Evolutionary conservation across 2,329 filamentous ascomycete species (phyloP).

Genomic region (Aspergillus amoenus): DNA sequence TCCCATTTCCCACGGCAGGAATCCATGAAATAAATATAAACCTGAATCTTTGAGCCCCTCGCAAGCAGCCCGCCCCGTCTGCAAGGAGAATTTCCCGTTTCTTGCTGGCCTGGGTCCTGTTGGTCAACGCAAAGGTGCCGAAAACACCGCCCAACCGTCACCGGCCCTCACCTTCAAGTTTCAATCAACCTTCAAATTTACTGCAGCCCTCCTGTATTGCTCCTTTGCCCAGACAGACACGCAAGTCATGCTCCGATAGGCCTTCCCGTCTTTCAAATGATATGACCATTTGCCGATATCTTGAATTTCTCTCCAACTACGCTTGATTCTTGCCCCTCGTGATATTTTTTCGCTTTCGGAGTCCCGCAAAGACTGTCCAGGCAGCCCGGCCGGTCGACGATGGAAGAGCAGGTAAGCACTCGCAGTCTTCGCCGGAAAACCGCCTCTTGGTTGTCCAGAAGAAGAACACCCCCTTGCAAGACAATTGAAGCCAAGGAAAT

Average conservation of each 20-base stretch:
- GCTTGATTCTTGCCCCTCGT: slow-evolving; percentile 4
- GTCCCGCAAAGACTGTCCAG: slow-evolving; percentile 25
- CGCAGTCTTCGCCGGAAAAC: neutral
- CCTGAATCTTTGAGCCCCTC: neutral
- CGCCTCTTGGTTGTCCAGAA: neutral
- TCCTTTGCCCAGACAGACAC: neutral
- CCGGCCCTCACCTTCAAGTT: neutral
- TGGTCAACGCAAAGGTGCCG: slow-evolving; percentile 7
- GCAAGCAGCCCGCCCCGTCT: neutral
- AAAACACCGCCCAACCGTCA: slow-evolving; percentile 11
- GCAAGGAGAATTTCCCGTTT: neutral
- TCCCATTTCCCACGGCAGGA: neutral
- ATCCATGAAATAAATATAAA: neutral
- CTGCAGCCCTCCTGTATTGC: neutral
- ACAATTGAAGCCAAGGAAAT: slow-evolving; percentile 10
- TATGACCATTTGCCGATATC: slow-evolving; percentile 25
- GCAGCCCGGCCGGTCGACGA: slow-evolving; percentile 41
- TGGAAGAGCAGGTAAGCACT: slow-evolving; percentile 45
- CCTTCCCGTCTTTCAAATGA: slow-evolving; percentile 16
- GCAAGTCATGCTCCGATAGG: slow-evolving; percentile 15
- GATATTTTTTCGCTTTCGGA: slow-evolving; percentile 13
- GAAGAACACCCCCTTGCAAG: neutral
- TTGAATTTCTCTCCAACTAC: slow-evolving; percentile 18
- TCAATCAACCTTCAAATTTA: neutral
- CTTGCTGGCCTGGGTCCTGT: neutral